phyloP scores from a whole-genome alignment of 1,284 basidiomycete genomes.

The Rhodofomes roseus region DNA sequence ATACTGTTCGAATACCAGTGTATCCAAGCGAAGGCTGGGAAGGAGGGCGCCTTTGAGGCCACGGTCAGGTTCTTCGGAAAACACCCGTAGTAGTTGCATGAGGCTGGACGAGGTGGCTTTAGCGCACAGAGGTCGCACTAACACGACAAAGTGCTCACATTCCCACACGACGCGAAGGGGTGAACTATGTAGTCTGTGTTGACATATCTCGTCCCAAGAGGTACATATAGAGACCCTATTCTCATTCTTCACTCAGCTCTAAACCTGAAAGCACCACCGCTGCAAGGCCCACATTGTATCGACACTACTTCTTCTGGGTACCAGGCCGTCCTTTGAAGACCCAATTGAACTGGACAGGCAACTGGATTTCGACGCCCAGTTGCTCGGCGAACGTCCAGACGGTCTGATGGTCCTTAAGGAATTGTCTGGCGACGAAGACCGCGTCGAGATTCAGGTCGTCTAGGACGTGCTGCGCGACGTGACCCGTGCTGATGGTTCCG shows the following conservation, averaged over 20 bases:
- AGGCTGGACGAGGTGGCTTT: no score
- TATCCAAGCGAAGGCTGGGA: no score
- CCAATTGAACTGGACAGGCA: slow-evolving; percentile 47
- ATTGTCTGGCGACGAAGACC: slow-evolving; percentile 4
- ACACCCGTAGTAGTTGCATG: slow-evolving; percentile 13
- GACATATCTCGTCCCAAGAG: no score
- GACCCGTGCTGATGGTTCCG: slow-evolving; percentile 52
- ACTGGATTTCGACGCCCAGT: slow-evolving; percentile 36
- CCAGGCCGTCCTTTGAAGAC: slow-evolving; percentile 26
- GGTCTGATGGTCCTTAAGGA: slow-evolving; percentile 1
- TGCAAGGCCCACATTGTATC: no score
- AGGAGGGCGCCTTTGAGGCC: slow-evolving; percentile 30
- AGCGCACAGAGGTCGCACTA: no score
- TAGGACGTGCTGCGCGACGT: slow-evolving; percentile 56
- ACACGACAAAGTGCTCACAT: no score
- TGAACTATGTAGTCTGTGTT: no score
- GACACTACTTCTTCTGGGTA: neutral
- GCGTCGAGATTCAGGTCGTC: slow-evolving; percentile 25
- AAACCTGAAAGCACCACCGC: no score
- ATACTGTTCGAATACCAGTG: slow-evolving; percentile 21
- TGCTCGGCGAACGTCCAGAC: slow-evolving; percentile 46
- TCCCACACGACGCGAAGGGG: no score
- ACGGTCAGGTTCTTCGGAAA: slow-evolving; percentile 25
- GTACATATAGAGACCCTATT: no score
- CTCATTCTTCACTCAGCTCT: no score